These are phyloP conservation scores for Byssoonygena ceratinophila DNA, from an alignment of 2,329 filamentous ascomycete species.

Conservation along the genomic window DNA sequence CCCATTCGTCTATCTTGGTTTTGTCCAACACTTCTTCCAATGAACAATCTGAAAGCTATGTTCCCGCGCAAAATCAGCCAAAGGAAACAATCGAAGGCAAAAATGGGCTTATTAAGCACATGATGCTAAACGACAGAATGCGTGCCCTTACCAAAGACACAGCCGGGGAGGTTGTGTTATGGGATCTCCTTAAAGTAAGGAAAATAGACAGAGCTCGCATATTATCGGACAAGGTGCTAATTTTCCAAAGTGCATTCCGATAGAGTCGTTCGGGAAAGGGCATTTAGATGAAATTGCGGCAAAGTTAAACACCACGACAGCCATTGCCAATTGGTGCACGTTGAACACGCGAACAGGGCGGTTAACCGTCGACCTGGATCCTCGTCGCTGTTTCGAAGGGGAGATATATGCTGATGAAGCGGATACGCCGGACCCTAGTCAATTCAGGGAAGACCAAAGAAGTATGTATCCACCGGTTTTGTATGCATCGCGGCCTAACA, in stretches of 20 bases:
- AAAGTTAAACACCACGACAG: slow-evolving; percentile 76
- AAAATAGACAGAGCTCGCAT: slow-evolving; percentile 13
- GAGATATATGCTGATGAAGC: slow-evolving; percentile 95
- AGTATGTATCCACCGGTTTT: slow-evolving; percentile 45
- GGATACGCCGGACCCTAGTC: slow-evolving; percentile 57
- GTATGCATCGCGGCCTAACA: not conserved
- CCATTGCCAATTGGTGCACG: slow-evolving; percentile 90
- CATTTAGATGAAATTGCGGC: slow-evolving; percentile 87
- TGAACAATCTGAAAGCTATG: slow-evolving; percentile 40
- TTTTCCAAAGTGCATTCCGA: slow-evolving; percentile 59
- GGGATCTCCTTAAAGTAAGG: slow-evolving; percentile 76
- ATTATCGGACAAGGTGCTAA: not conserved
- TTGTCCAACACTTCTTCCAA: slow-evolving; percentile 77
- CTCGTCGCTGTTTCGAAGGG: slow-evolving; percentile 93
- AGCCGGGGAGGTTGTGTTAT: slow-evolving; percentile 84
- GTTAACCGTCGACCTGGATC: slow-evolving; percentile 80
- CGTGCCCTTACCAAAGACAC: slow-evolving; percentile 87
- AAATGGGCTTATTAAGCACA: slow-evolving; percentile 87
- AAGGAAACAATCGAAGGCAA: slow-evolving; percentile 86
- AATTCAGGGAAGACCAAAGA: slow-evolving; percentile 86
- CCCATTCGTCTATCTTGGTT: slow-evolving; percentile 64
- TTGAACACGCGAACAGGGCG: slow-evolving; percentile 89
- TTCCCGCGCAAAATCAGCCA: slow-evolving; percentile 58
- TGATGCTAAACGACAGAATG: slow-evolving; percentile 79
- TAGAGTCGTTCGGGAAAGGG: slow-evolving; percentile 86